Conservation (phyloP, 306 rosid species). For the Cicer cuneatum region DNA sequence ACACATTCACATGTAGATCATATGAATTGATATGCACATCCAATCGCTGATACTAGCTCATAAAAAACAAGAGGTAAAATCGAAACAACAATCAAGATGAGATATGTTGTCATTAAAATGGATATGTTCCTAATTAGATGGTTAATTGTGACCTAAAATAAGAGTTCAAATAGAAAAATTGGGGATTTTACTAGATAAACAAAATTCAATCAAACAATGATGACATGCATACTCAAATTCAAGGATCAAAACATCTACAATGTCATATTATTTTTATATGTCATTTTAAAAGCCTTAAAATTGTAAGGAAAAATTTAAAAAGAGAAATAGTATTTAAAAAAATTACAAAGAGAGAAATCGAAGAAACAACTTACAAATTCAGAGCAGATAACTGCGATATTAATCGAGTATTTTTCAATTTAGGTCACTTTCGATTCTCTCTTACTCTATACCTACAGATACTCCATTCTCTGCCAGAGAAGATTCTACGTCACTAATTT, state of each 20-base stretch:
- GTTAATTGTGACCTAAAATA: not conserved
- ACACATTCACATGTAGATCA: conserved; percentile 43
- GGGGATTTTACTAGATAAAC: conserved; percentile 20
- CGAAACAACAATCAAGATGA: not conserved
- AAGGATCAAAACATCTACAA: not conserved
- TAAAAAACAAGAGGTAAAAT: conserved; percentile 22
- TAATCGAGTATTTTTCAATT: not conserved
- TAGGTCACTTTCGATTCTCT: not conserved
- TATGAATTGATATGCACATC: not conserved
- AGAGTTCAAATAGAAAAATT: not conserved
- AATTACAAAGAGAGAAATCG: not conserved
- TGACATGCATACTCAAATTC: conserved; percentile 46
- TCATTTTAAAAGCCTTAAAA: conserved; percentile 15
- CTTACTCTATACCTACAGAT: not conserved
- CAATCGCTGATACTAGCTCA: conserved; percentile 25
- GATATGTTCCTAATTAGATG: conserved; percentile 42
- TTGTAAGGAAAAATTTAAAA: not conserved
- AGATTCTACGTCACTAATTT: conserved; percentile 39
- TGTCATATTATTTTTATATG: not conserved
- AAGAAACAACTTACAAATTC: conserved; percentile 53
- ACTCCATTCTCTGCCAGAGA: not conserved
- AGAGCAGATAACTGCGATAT: conserved; percentile 30
- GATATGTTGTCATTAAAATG: not conserved
- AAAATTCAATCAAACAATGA: conserved; percentile 39
- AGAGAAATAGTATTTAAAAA: not conserved